Percentiles rank a stretch among this genome's conserved stretches.
phyloP scores from a whole-genome alignment of 1,284 basidiomycete genomes.

The Singerocomus inundabilis region DNA sequence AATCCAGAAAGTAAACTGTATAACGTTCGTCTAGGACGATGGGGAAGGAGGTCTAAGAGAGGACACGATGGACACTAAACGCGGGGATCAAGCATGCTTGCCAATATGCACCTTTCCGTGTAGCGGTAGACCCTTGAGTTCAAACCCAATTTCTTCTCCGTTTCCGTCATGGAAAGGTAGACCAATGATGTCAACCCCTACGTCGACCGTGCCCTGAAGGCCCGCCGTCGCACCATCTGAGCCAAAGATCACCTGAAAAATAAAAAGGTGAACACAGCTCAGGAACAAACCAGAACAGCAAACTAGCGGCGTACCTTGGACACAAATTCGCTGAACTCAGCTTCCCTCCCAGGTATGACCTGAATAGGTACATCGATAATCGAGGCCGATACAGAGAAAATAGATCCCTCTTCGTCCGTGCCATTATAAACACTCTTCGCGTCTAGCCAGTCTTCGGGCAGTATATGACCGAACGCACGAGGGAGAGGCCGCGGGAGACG shows the following conservation, averaged over 20 bases:
- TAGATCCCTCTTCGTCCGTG: conserved; percentile 48
- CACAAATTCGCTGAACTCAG: conserved; percentile 70
- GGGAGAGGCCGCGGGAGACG: conserved; percentile 64
- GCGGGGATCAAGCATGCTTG: conserved; percentile 43
- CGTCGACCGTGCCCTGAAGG: conserved; percentile 61
- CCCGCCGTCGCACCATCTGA: conserved; percentile 66
- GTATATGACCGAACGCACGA: conserved; percentile 69
- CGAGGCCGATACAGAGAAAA: conserved; percentile 57
- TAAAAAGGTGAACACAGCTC: not conserved
- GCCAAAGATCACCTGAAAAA: conserved; percentile 63
- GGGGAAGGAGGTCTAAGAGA: not conserved
- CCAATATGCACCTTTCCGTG: conserved; percentile 63
- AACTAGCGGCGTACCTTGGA: conserved; percentile 52
- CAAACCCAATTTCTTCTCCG: conserved; percentile 46
- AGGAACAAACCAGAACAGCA: not conserved
- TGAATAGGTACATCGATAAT: conserved; percentile 70
- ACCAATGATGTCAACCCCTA: conserved; percentile 58
- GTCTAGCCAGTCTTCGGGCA: conserved; percentile 64
- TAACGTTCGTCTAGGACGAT: conserved; percentile 4
- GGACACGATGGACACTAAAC: not conserved
- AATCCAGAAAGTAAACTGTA: conserved; percentile 9
- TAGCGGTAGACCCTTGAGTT: conserved; percentile 63
- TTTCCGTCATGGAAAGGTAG: conserved; percentile 46
- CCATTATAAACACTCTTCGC: conserved; percentile 47
- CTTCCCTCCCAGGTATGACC: conserved; percentile 70